Base-by-base conservation (phyloP, 768 basidiomycete species). In the Lepiota venenata region DNA sequence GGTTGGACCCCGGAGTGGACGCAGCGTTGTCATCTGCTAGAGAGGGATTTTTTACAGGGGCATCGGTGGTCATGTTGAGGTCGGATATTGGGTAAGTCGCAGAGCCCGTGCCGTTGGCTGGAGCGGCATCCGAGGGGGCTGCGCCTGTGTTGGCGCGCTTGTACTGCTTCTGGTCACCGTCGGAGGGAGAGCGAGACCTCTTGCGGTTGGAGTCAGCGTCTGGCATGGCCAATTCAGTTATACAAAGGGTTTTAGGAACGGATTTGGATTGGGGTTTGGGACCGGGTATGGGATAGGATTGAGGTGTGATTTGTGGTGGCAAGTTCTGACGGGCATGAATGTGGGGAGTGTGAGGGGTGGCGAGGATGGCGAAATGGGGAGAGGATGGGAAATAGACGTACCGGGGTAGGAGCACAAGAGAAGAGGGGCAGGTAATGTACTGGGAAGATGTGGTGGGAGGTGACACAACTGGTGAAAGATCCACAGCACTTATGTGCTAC, bases 141-240 rank as follows among this genome's bases (percentile, higher is more conserved):
- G 77, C 78, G 76, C 89, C 90, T 59, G 86, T 92, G 69, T 92
- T 92, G 71, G 86, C 79, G 69, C 90, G 87, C 75, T 92, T 92
- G 70, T 86, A 76, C 61, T 82, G 80, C 74, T 91, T 90, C 66
- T 84, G 84, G 65, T 91, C 89, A 68, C 76, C 80, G 74, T 89
- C 87, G 66, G 88, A 90, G 56, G 88, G 85, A 50, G 90, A 92
- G 67, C 90, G 90, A 62, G 90, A 92, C 65, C 90, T 82, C 73
- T 92, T 92, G 74, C 89, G 87, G 69, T 78, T 88, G 61, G 80
- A 78, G 76, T 91, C 88, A 77, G 82, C 80, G 79, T 90, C 88
- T 89, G 86, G 84, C 88, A 89, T 90, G 71, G 78, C 82, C 79
- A 78, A 80, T 79, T 81, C 66, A 84, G 77, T 74, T 69, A 73